Evolutionary conservation across 495 filamentous ascomycete species (phyloP), one percentile per base, ranked within the genome.

Genomic region (Hypomontagnella monticulosa): DNA sequence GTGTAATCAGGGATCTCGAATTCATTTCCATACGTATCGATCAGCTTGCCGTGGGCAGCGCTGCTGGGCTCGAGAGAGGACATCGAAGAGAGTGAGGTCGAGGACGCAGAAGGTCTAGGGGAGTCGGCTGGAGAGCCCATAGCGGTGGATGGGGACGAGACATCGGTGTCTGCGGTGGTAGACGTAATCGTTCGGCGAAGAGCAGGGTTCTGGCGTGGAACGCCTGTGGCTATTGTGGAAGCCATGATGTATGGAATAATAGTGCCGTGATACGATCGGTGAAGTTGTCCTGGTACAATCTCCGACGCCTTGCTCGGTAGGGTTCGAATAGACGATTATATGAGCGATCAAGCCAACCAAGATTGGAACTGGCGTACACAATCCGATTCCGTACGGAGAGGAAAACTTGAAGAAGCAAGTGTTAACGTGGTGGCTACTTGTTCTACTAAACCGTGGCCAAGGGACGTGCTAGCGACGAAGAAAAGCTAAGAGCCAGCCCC

Each of bases 11-110:
- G 89, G 15, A 91, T 73, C 73, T 87, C 74, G 79, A 92, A 92
- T 61, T 88, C 83, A 75, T 92, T 91, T 63, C 89, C 89, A 73
- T 91, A 88, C 20, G 84, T 87, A 76, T 92, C 89, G 50, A 87
- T 76, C 57, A 93, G 85, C 76, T 87, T 87, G 76, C 80, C 78
- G 51, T 76, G 73, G 36, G 69, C 50, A 38, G 63, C 32, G 59
- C 66, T 69, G 55, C 57, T 67, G 51, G 66, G 38, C 43, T 72
- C 71, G 38, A 79, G 76, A n/a, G 92, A 95, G 43, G 86, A 87
- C 79, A 97, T 82, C 41, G 94, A 97, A 27, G 94, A 97, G 49
- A 97, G 84, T 2, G 94, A 97, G 4, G 95, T 96, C 16, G 90
- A 90, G 7, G 93, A 97, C 15, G 91, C 86, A 9, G 92, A 96